Percentiles rank a stretch among this genome's conserved stretches.
Evolutionary conservation across 345 rosid genomes (phyloP).

Genomic region (Eucalyptus erythrocorys): DNA sequence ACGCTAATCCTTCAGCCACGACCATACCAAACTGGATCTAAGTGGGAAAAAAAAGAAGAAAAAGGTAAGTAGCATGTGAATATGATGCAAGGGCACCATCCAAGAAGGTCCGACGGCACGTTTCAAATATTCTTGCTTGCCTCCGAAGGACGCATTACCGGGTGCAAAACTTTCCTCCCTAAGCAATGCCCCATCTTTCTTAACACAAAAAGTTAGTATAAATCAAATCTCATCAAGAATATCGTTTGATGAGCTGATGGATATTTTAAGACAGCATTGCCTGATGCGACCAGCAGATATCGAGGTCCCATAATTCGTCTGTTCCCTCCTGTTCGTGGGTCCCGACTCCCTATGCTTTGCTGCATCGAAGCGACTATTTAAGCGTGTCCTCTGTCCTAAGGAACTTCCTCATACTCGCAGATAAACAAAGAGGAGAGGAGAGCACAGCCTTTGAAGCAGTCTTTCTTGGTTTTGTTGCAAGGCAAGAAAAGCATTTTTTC

Average conservation of each 20-base stretch:
- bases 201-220: background rate
- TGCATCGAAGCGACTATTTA: background rate
- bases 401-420: background rate
- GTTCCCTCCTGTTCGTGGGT: background rate
- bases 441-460: background rate
- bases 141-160: background rate
- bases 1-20: background rate
- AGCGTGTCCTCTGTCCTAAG: background rate
- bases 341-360: background rate
- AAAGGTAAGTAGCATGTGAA: slow-evolving; percentile 7
- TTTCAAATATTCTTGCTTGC: background rate
- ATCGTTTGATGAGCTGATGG: background rate
- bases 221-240: background rate
- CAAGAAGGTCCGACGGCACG: background rate
- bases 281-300: background rate
- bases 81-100: background rate
- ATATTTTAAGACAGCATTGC: background rate
- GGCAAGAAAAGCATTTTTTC: slow-evolving; percentile 28
- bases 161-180: background rate
- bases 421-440: background rate
- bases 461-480: slow-evolving; percentile 10
- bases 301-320: background rate
- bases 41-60: background rate
- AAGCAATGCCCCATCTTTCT: background rate
- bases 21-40: background rate